Evolutionary conservation across 495 filamentous ascomycete species (phyloP).

Genomic region (Neurospora sp.): DNA sequence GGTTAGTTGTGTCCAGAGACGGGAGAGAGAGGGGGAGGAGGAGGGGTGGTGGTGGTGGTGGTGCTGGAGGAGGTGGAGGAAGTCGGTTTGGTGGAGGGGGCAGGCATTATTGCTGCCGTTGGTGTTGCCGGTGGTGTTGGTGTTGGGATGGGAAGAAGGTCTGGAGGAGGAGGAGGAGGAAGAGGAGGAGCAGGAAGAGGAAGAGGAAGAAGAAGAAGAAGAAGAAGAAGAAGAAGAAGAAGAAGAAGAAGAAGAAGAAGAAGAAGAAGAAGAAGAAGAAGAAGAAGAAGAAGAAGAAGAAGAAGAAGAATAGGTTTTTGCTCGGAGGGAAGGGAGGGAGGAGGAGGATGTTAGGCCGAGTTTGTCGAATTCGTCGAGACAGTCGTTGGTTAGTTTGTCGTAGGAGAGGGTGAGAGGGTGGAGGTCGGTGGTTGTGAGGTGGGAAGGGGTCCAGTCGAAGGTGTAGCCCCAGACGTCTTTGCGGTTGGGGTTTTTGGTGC

Average conservation of each 20-base stretch:
- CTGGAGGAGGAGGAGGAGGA: not conserved
- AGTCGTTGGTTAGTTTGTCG: conserved; percentile 58
- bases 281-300: not conserved
- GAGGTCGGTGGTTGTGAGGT: conserved; percentile 53
- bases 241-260: not conserved
- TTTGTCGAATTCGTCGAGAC: conserved; percentile 47
- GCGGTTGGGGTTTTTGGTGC: conserved; percentile 6
- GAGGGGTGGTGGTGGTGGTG: conserved; percentile 45
- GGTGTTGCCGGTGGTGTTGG: not conserved
- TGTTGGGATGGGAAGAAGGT: not conserved
- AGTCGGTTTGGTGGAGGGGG: conserved; percentile 32
- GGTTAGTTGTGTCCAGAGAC: conserved; percentile 60
- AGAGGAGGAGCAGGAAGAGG: not conserved
- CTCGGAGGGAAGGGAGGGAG: not conserved
- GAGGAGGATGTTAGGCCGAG: conserved; percentile 30
- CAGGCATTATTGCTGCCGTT: not conserved
- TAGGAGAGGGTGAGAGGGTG: conserved; percentile 52
- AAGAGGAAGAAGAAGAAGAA: not conserved
- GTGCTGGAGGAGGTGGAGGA: conserved; percentile 47
- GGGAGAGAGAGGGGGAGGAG: conserved; percentile 42
- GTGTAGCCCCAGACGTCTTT: conserved; percentile 50
- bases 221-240: not conserved
- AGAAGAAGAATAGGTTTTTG: not conserved
- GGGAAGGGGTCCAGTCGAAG: conserved; percentile 60
- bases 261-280: not conserved